These are phyloP conservation scores for Chlorociboria aeruginascens DNA, from an alignment of 495 filamentous ascomycete genomes.

Conservation along the genomic window DNA sequence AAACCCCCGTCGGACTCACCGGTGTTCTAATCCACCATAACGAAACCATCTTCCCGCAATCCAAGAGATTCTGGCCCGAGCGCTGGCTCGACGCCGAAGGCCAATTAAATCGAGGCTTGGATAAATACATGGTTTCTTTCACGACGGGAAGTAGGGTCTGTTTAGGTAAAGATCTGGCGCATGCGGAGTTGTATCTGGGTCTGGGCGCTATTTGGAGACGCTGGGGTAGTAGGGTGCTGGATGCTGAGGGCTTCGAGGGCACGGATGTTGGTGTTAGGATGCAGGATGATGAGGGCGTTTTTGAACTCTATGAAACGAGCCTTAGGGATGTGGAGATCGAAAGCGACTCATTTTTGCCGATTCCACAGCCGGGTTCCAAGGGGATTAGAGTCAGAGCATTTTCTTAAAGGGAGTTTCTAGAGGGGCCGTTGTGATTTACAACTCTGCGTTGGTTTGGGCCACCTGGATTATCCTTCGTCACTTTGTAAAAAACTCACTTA, in stretches of 20 bases:
- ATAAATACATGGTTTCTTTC: constrained; percentile 34
- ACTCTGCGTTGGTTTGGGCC: no score
- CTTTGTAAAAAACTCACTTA: no score
- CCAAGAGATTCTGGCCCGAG: constrained; percentile 37
- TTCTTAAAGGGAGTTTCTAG: no score
- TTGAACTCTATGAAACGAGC: background rate
- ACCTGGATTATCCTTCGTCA: no score
- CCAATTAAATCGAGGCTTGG: constrained; percentile 12
- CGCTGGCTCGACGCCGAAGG: constrained; percentile 28
- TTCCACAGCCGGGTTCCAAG: background rate
- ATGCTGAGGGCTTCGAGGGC: no score
- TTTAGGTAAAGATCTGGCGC: constrained; percentile 34
- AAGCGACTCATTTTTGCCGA: background rate
- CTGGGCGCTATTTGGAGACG: constrained; percentile 25
- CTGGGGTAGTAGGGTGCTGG: constrained; percentile 9
- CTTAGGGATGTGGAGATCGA: background rate
- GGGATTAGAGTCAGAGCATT: background rate
- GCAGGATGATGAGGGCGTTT: background rate
- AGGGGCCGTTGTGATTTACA: no score
- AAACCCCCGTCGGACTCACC: constrained; percentile 34
- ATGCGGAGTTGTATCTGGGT: constrained; percentile 28
- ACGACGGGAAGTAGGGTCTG: constrained; percentile 34
- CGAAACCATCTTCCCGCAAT: constrained; percentile 32
- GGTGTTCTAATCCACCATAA: constrained; percentile 34
- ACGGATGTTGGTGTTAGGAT: background rate